phyloP scores from a whole-genome alignment of 2,329 filamentous ascomycete genomes.

The Cladosporium colombiae region DNA sequence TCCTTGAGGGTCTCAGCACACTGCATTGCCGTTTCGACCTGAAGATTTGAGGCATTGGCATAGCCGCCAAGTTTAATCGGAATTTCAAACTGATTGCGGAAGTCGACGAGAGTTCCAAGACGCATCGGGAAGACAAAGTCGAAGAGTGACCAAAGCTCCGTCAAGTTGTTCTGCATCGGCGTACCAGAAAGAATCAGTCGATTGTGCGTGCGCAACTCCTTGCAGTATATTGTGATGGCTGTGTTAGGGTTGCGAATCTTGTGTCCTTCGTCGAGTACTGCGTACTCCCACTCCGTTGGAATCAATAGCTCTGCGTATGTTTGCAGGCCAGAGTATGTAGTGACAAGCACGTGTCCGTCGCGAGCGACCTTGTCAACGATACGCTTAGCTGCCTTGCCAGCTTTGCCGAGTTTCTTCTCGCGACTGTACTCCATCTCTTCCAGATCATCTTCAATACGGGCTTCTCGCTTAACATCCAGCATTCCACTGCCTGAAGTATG shows the following conservation, averaged over 20 bases:
- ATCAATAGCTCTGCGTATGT: slow-evolving; percentile 83
- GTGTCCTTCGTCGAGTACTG: slow-evolving; percentile 93
- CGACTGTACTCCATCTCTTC: slow-evolving; percentile 50
- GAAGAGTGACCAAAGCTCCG: slow-evolving; percentile 94
- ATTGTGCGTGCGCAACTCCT: slow-evolving; percentile 86
- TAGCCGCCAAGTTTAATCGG: slow-evolving; percentile 93
- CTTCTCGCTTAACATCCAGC: slow-evolving; percentile 71
- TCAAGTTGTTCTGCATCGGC: slow-evolving; percentile 95
- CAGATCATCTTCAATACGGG: slow-evolving; percentile 63
- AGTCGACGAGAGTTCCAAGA: slow-evolving; percentile 85
- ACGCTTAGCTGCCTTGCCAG: slow-evolving; percentile 69
- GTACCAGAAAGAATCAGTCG: slow-evolving; percentile 93
- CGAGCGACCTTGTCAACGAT: slow-evolving; percentile 80
- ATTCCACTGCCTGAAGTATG: slow-evolving; percentile 96
- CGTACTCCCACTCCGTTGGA: slow-evolving; percentile 86
- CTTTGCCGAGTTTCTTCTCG: slow-evolving; percentile 48
- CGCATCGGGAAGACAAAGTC: slow-evolving; percentile 98
- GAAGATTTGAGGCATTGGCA: slow-evolving; percentile 88
- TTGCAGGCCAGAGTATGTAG: slow-evolving; percentile 93
- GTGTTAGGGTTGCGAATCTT: slow-evolving; percentile 98
- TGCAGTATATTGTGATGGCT: slow-evolving; percentile 91
- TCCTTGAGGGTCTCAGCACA: slow-evolving; percentile 94
- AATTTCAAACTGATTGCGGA: slow-evolving; percentile 87
- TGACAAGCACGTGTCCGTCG: slow-evolving; percentile 90
- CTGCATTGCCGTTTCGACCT: slow-evolving; percentile 91